Evolutionary conservation across 768 basidiomycete species (phyloP), one percentile per base, ranked within the genome.

Genomic region (Neoboletus brunneissimus): DNA sequence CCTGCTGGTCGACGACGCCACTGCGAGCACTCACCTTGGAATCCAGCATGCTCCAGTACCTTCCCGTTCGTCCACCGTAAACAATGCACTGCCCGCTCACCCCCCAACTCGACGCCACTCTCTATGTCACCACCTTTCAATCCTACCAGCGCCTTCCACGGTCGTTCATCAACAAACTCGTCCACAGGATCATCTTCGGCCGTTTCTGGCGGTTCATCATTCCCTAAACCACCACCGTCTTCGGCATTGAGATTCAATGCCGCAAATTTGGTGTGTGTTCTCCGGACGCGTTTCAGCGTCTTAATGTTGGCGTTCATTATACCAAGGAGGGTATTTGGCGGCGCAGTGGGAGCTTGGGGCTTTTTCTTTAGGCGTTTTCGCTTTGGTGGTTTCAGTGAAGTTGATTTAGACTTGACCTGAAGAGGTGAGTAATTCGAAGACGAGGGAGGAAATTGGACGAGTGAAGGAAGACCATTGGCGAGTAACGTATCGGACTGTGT

Each of bases 31-130:
- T 54, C 54, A 89, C 94, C 91, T 79, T 97, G 95, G 66, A 97
- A 97, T 2, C 94, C 94, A 47, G 81, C 79, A 76, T 97, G 95
- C 63, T 96, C 93, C 64, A 97, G 66, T 49, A 96, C 79, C 75
- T 91, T 93, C 51, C 75, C 74, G 23, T 81, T 77, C 80, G 84
- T 82, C 90, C 86, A 92, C 61, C 78, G 76, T 65, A 88, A 66
- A 73, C 87, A 94, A 53, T 84, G 79, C 43, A 75, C 71, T 9
- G 87, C 85, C 55, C 78, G 84, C 54, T 77, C 73, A 56, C 79
- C 79, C 1, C 86, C 88, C 27, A 91, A 68, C 54, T 87, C 88
- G 41, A 81, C 62, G 12, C 76, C 67, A 43, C 7, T 13, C 43
- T 57, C 56, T 2, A 47, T n/a, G 12, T 62, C 61, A 4, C 52